Evolutionary conservation across 2,329 filamentous ascomycete species (phyloP).

Genomic region (Teratosphaeriaceae sp.): DNA sequence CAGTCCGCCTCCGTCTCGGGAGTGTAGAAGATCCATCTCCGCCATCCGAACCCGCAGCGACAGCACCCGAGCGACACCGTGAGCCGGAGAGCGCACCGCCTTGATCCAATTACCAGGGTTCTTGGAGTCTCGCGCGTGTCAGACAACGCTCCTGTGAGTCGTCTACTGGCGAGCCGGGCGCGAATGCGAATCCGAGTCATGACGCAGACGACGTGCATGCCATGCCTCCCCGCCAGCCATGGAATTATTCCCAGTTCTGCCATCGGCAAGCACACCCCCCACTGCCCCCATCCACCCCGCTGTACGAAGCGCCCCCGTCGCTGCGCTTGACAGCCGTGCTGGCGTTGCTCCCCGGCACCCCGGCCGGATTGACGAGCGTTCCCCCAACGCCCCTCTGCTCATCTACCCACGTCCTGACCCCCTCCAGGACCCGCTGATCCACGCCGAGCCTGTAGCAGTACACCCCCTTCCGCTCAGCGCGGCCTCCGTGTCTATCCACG

Average conservation of each 20-base stretch:
- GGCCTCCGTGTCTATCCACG: slow-evolving; percentile 54
- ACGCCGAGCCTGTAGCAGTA: slow-evolving; percentile 55
- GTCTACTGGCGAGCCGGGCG: too few relatives aligned
- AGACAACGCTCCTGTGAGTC: too few relatives aligned
- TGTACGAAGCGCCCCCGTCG: slow-evolving; percentile 18
- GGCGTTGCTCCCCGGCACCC: slow-evolving; percentile 34
- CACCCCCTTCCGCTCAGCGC: slow-evolving; percentile 47
- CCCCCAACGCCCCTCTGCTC: slow-evolving; percentile 49
- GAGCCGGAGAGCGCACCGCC: too few relatives aligned
- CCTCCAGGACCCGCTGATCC: slow-evolving; percentile 37
- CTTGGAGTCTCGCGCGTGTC: too few relatives aligned
- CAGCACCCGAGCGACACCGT: too few relatives aligned
- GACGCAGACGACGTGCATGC: too few relatives aligned
- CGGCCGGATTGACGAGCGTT: slow-evolving; percentile 43
- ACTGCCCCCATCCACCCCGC: slow-evolving; percentile 52
- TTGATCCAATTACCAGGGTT: too few relatives aligned
- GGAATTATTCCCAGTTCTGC: slow-evolving; percentile 52
- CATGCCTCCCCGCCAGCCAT: too few relatives aligned
- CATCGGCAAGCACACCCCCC: slow-evolving; percentile 56
- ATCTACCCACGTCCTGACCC: slow-evolving; percentile 41
- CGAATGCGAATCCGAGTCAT: too few relatives aligned
- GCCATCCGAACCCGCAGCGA: too few relatives aligned
- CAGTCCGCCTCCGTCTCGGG: too few relatives aligned
- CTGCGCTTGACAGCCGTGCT: slow-evolving; percentile 3
- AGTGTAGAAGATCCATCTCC: too few relatives aligned